Base-by-base conservation (phyloP, 192 early-diverging fungal species). In the Linderina pennispora region DNA sequence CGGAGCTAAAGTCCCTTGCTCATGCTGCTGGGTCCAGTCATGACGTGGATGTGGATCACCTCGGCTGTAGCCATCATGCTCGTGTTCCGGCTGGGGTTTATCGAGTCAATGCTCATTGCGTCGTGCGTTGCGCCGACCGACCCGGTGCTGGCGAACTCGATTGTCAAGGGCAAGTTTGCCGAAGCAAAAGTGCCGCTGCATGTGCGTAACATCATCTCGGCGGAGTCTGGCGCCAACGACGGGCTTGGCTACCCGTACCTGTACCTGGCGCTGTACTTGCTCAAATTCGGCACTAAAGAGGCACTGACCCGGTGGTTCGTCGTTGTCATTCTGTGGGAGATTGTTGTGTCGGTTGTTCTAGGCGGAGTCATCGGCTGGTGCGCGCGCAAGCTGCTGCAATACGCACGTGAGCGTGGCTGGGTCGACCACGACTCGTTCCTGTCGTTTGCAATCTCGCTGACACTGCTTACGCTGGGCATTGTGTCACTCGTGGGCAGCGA, bases 121-220 rank as follows among this genome's bases (percentile, higher is more conserved):
- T 79, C 90, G 3, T 90, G 88, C 55, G 60, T 86, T 32, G 84
- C 89, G 17, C 90, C 92, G 8, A 95, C 92, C 1, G 92, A 95
- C 62, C 91, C 91, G 1, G 88, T 94, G 44, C 72, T 95, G 37
- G 85, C 89, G 38, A 93, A 91, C 76, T 88, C 88, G 9, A 88
- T 95, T 13, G 83, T 95, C 33, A 85, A 85, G 53, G 92, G 92
- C 19, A 71, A 80, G 8, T 95, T 92, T 69, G 90, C 92, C 10
- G 91, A 92, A 55, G 80, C 81, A 45, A 82, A 90, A 57, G 86
- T 95, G 23, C 83, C 89, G 4, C 58, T 75, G 43, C 77, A 84
- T 38, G 72, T 87, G 19, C 75, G 81, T 22, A 76, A 89, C 56
- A 65, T 84, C 8, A 55, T 89, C 14, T 83, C 85, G 5, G 82